Conservation (phyloP, 164 flowering plant species). For the Amborella trichopoda region DNA sequence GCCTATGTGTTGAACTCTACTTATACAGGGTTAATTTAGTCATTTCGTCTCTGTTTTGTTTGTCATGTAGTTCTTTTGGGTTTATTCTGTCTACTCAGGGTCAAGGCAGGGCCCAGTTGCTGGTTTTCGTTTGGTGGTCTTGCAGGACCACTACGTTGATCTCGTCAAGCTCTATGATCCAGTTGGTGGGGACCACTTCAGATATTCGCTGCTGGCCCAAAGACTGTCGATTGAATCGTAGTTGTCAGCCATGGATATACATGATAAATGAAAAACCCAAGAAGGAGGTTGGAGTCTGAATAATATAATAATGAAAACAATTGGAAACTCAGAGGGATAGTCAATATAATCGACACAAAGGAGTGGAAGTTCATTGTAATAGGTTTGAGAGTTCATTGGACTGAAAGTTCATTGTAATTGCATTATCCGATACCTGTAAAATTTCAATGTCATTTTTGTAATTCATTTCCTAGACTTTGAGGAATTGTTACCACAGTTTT, state of each 20-base stretch:
- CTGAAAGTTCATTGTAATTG: too few relatives aligned
- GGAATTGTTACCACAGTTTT: too few relatives aligned
- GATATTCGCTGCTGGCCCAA: slow-evolving; percentile 90
- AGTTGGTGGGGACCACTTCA: slow-evolving; percentile 88
- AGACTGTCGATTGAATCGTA: slow-evolving; percentile 82
- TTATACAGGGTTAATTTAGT: too few relatives aligned
- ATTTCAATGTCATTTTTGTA: too few relatives aligned
- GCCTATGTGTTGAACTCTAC: too few relatives aligned
- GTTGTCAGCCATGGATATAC: slow-evolving; percentile 94
- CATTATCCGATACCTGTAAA: too few relatives aligned
- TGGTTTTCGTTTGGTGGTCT: slow-evolving; percentile 49
- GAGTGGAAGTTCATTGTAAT: too few relatives aligned
- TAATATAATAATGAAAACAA: slow-evolving; percentile 59
- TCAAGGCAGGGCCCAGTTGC: slow-evolving; percentile 91
- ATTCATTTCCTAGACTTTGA: too few relatives aligned
- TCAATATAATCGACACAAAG: slow-evolving; percentile 75
- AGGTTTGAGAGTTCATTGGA: too few relatives aligned
- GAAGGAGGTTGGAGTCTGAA: slow-evolving; percentile 99
- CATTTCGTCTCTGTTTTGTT: too few relatives aligned
- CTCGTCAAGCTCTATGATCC: slow-evolving; percentile 73
- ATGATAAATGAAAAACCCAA: slow-evolving; percentile 80
- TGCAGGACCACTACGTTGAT: slow-evolving; percentile 60
- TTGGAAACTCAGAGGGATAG: slow-evolving; percentile 85
- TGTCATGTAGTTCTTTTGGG: too few relatives aligned
- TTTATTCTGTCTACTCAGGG: too few relatives aligned